Conservation (phyloP, 345 rosid species). For the Theobroma cacao region DNA sequence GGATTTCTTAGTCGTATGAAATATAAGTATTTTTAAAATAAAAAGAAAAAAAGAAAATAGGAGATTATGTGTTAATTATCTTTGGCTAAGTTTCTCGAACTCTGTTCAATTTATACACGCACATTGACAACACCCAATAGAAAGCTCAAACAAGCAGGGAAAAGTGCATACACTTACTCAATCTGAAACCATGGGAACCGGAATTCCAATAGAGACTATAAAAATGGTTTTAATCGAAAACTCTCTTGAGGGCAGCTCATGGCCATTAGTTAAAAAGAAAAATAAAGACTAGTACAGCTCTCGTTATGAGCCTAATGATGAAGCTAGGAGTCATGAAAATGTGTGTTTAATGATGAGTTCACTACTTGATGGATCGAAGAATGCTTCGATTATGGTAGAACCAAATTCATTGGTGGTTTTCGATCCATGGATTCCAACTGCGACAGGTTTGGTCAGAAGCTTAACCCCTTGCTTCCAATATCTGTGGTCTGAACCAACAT, state of each 20-base stretch:
- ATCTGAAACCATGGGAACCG: background rate
- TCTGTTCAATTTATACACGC: too few species aligned
- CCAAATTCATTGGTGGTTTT: slow-evolving; percentile 13
- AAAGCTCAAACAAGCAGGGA: too few species aligned
- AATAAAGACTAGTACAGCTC: background rate
- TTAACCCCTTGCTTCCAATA: slow-evolving; percentile 93
- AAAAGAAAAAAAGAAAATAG: too few species aligned
- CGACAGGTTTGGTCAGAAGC: slow-evolving; percentile 61
- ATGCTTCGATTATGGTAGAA: slow-evolving; percentile 51
- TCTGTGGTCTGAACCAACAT: slow-evolving; percentile 49
- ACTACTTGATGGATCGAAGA: slow-evolving; percentile 59
- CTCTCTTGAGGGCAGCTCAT: too few species aligned
- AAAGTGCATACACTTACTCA: too few species aligned
- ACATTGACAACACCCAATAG: too few species aligned
- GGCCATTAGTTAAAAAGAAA: background rate
- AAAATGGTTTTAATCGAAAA: background rate
- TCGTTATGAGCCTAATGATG: slow-evolving; percentile 1
- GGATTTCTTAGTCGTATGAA: too few species aligned
- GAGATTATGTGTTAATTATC: too few species aligned
- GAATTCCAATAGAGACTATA: background rate
- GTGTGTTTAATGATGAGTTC: slow-evolving; percentile 51
- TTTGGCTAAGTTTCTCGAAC: too few species aligned
- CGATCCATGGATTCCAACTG: slow-evolving; percentile 30
- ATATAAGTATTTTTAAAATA: too few species aligned
- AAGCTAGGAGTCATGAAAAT: slow-evolving; percentile 27